Percentiles rank a stretch among this genome's conserved stretches.
These are phyloP conservation scores for Pseudocohnilembus persalinus DNA, from an alignment of 169 alveolate species.

Conservation along the genomic window DNA sequence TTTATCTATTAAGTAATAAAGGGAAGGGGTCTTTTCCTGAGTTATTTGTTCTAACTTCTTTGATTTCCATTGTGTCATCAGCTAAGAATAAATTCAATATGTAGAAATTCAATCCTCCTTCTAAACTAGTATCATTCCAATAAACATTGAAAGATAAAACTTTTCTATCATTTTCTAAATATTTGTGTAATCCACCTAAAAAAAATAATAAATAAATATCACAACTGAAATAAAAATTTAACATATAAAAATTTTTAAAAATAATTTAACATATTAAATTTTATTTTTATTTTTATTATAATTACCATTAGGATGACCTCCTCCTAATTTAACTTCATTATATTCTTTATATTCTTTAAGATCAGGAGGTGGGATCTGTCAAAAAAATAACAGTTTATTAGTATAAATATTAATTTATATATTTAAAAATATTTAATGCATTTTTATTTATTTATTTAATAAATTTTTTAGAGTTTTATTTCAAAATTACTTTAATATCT, in stretches of 20 bases:
- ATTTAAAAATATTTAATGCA: slow-evolving; percentile 63
- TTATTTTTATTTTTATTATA: too few relatives aligned
- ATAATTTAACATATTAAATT: too few relatives aligned
- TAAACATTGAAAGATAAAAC: slow-evolving; percentile 75
- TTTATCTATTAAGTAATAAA: slow-evolving; percentile 76
- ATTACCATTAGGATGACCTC: slow-evolving; percentile 84
- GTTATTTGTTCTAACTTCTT: slow-evolving; percentile 75
- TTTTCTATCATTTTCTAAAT: slow-evolving; percentile 85
- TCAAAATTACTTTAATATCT: slow-evolving; percentile 31
- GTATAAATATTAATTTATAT: slow-evolving; percentile 68
- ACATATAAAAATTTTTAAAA: too few relatives aligned
- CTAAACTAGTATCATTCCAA: slow-evolving; percentile 78
- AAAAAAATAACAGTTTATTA: slow-evolving; percentile 1
- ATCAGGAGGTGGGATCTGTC: slow-evolving; percentile 57
- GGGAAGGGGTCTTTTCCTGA: slow-evolving; percentile 83
- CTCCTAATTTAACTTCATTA: slow-evolving; percentile 85
- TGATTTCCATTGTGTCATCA: slow-evolving; percentile 78
- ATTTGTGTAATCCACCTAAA: slow-evolving; percentile 58
- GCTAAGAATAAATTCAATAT: slow-evolving; percentile 74
- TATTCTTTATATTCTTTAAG: slow-evolving; percentile 82
- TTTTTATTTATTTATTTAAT: too few relatives aligned
- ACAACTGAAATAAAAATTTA: not conserved
- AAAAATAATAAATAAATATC: too few relatives aligned
- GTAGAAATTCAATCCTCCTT: slow-evolving; percentile 79
- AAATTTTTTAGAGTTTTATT: too few relatives aligned